Evolutionary conservation across 1,284 basidiomycete genomes (phyloP), one percentile per base, ranked within the genome.

Genomic region (Cutaneotrichosporon spelunceum): DNA sequence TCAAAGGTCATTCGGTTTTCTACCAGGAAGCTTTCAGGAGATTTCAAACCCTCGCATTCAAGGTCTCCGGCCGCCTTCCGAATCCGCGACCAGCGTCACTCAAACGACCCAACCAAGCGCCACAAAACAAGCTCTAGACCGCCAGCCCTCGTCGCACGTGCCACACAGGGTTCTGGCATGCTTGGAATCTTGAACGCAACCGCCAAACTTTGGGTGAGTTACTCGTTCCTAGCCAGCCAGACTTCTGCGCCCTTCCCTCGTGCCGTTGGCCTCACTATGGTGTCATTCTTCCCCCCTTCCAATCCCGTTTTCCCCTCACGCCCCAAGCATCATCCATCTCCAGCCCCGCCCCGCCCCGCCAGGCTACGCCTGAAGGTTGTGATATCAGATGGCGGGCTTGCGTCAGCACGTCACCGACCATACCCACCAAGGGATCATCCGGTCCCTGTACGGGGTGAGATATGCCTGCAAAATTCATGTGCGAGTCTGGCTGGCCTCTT

Each of bases 141-240:
- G n/a, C 36, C 19, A 26, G 13, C 13, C 10, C 45, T 19, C 45
- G 45, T 26, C 48, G 24, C 48, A 50, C 48, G 48, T 50, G 48
- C 26, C 29, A n/a, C 19, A 30, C 48, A 50, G 48, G 48, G 48
- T 50, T 50, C 21, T 44, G 29, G 19, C 48, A 30, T 30, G 24
- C 26, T 50, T 50, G 48, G 48, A 50, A 50, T 50, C 27, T 48
- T 24, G 23, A 13, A 50, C 48, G 48, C 45, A 10, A 30, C 48
- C 13, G 19, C 30, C 47, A 26, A 26, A 24, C 45, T 47, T 47
- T 16, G 26, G 45, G 45, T 48, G 45, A 48, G 45, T 50, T 29
- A 14, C 48, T 50, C 27, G 48, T 50, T 30, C 48, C 26, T 30
- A 19, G 24, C 19, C 26, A 30, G 27, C 24, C 48, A 14, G n/a